Percentiles rank a stretch among this genome's conserved stretches.
Conservation (phyloP, 140 eudicot genomes). For the Oenanthe javanica region DNA sequence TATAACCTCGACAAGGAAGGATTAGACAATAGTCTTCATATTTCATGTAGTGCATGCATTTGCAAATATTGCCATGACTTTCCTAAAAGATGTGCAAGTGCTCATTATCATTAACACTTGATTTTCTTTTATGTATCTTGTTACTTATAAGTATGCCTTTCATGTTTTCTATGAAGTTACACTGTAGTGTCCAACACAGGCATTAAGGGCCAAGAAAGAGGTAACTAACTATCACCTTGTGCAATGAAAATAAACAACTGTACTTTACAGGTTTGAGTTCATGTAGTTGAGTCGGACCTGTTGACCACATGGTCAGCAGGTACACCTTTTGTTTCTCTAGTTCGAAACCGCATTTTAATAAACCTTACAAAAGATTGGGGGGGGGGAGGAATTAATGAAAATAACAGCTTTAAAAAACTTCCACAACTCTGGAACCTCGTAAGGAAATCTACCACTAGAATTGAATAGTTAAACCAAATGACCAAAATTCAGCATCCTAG, state of each 20-base stretch:
- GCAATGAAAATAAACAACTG: not conserved
- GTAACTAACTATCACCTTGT: not conserved
- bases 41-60: not conserved
- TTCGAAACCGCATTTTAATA: not conserved
- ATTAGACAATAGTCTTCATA: not conserved
- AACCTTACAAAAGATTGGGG: no score
- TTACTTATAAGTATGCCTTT: not conserved
- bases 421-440: not conserved
- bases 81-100: not conserved
- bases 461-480: not conserved
- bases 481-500: not conserved
- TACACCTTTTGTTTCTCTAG: not conserved
- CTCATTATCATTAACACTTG: not conserved
- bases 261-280: not conserved
- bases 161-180: not conserved
- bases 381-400: not conserved
- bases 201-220: not conserved
- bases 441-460: not conserved
- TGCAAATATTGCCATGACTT: not conserved
- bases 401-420: not conserved
- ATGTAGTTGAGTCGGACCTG: not conserved
- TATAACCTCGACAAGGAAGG: not conserved
- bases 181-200: not conserved
- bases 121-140: not conserved
- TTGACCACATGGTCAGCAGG: not conserved